A percentile compares a stretch with the other conserved stretches of the same genome.
Evolutionary conservation across 805 yeast species (phyloP).

Genomic region (Dipodascus albidus): DNA sequence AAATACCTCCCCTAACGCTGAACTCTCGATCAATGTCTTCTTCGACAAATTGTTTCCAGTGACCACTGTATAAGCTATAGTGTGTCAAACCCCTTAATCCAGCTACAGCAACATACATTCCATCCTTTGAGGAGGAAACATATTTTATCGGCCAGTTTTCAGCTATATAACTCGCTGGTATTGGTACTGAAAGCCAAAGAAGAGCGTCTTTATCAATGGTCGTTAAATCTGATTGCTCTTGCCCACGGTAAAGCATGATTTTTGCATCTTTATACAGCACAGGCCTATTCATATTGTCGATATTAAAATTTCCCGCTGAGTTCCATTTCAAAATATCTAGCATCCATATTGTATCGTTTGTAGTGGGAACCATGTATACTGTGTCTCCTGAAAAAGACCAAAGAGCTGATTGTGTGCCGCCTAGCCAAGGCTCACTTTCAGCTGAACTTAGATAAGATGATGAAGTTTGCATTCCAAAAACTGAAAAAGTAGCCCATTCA

Average conservation of each 20-base stretch:
- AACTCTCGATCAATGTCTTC: constrained; percentile 25
- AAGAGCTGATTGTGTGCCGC: constrained; percentile 19
- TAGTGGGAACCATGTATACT: constrained; percentile 23
- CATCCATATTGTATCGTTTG: constrained; percentile 11
- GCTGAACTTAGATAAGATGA: constrained; percentile 26
- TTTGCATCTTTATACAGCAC: constrained; percentile 31
- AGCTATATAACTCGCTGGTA: constrained; percentile 36
- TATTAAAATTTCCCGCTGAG: constrained; percentile 15
- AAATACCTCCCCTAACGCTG: constrained; percentile 27
- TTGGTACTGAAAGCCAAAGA: constrained; percentile 35
- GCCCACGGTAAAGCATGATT: constrained; percentile 35
- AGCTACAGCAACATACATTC: constrained; percentile 37
- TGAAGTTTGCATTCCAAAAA: constrained; percentile 35
- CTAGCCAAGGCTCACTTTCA: constrained; percentile 17
- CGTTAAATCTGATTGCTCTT: constrained; percentile 31
- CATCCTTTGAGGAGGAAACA: constrained; percentile 36
- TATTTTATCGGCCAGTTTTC: constrained; percentile 34
- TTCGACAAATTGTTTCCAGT: constrained; percentile 36
- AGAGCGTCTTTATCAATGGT: constrained; percentile 32
- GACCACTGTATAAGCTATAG: constrained; percentile 29
- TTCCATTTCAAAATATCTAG: constrained; percentile 23
- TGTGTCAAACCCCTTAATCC: constrained; percentile 37
- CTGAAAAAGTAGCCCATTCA: constrained; percentile 40
- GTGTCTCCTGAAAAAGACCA: constrained; percentile 30
- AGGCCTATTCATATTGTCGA: constrained; percentile 31